phyloP scores from a whole-genome alignment of 2,329 filamentous ascomycete genomes.

The Exophiala bonariae region DNA sequence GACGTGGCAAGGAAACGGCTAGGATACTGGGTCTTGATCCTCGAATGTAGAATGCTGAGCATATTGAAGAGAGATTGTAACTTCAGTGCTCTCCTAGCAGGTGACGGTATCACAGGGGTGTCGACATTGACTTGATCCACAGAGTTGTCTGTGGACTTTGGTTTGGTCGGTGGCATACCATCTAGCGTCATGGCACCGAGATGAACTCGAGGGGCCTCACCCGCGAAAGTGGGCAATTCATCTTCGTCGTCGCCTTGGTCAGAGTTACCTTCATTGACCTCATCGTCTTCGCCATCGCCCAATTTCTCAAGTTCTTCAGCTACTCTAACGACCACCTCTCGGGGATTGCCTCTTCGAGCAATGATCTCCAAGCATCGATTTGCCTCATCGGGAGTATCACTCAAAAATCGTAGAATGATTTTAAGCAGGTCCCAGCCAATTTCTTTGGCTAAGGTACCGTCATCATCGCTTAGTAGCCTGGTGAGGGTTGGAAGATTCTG shows the following conservation, averaged over 20 bases:
- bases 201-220: slow-evolving; percentile 29
- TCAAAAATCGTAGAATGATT: slow-evolving; percentile 60
- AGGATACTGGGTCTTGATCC: slow-evolving; percentile 64
- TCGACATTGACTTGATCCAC: too few relatives aligned
- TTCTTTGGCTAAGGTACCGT: slow-evolving; percentile 60
- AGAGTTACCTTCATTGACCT: slow-evolving; percentile 31
- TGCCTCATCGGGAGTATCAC: slow-evolving; percentile 42
- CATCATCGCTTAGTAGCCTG: slow-evolving; percentile 60
- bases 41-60: slow-evolving; percentile 58
- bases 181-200: slow-evolving; percentile 27
- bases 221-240: slow-evolving; percentile 27
- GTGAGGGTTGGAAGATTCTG: slow-evolving; percentile 60
- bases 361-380: slow-evolving; percentile 62
- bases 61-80: slow-evolving; percentile 52
- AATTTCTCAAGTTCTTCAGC: slow-evolving; percentile 61
- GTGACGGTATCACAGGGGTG: slow-evolving; percentile 30
- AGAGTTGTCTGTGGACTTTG: slow-evolving; percentile 1
- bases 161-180: slow-evolving; percentile 21
- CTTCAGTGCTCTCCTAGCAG: slow-evolving; percentile 46
- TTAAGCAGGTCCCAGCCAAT: slow-evolving; percentile 69
- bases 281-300: slow-evolving; percentile 45
- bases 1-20: slow-evolving; percentile 66
- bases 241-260: slow-evolving; percentile 40
- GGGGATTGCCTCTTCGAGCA: slow-evolving; percentile 61
- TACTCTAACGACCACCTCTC: slow-evolving; percentile 65